phyloP scores from a whole-genome alignment of 768 basidiomycete species.

The Suillus tomentosus region DNA sequence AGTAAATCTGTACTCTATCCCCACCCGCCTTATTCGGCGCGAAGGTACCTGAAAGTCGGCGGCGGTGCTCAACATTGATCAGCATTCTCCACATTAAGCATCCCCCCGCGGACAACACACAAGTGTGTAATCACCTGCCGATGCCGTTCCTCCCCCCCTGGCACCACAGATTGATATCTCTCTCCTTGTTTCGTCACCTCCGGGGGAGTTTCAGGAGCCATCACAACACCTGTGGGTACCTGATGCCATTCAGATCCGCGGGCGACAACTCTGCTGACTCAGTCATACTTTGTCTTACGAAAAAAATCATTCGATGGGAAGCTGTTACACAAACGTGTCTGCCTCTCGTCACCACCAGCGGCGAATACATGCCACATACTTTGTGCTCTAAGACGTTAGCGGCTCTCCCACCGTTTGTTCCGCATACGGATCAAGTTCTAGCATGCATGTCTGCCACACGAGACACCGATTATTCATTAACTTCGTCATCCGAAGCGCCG shows the following conservation, averaged over 20 bases:
- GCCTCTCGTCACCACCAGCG: background rate
- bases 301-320: background rate
- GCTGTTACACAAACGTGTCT: background rate
- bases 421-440: background rate
- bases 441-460: background rate
- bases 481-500: background rate
- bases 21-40: conserved; percentile 8
- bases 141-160: background rate
- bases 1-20: conserved; percentile 7
- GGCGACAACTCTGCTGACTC: background rate
- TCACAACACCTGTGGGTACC: background rate
- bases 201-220: conserved; percentile 1
- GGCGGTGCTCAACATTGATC: background rate
- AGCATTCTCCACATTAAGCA: background rate
- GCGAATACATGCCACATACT: background rate
- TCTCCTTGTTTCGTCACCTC: background rate
- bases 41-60: conserved; percentile 10
- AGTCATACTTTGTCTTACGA: no score
- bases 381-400: conserved; percentile 3
- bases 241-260: background rate
- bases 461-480: background rate
- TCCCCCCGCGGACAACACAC: background rate
- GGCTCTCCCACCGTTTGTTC: background rate
- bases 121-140: background rate
- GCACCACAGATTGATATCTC: background rate